Evolutionary conservation across 306 rosid species (phyloP).

Genomic region (Arachis stenosperma): DNA sequence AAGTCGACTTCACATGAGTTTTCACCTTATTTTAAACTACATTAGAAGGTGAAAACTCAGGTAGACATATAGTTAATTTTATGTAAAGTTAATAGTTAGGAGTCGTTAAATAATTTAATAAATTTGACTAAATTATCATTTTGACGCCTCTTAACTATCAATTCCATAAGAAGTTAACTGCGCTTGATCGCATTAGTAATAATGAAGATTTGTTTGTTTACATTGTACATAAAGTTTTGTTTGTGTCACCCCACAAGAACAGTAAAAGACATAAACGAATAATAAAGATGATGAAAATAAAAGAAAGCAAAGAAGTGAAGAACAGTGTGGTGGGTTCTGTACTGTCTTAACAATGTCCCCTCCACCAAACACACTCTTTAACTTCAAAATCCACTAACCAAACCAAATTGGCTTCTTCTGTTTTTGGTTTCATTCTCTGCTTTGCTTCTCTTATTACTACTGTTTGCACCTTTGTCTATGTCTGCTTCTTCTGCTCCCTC

Average conservation of each 20-base stretch:
- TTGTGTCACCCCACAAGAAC: constrained; percentile 54
- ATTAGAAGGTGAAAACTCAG: too few relatives aligned
- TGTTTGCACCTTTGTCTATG: constrained; percentile 69
- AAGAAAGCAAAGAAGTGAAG: constrained; percentile 48
- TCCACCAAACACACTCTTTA: constrained; percentile 75
- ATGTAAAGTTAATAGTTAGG: too few relatives aligned
- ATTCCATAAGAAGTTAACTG: too few relatives aligned
- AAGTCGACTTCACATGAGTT: too few relatives aligned
- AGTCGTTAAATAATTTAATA: too few relatives aligned
- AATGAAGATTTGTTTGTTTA: constrained; percentile 31
- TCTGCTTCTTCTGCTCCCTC: constrained; percentile 91
- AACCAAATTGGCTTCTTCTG: constrained; percentile 68
- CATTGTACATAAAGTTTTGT: constrained; percentile 42
- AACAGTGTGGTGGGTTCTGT: constrained; percentile 73
- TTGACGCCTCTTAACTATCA: too few relatives aligned
- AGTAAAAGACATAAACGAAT: constrained; percentile 49
- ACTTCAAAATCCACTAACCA: constrained; percentile 63
- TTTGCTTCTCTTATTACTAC: constrained; percentile 42
- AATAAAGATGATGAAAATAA: constrained; percentile 22
- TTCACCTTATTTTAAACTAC: too few relatives aligned
- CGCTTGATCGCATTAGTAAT: constrained; percentile 10
- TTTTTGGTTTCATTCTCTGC: constrained; percentile 78
- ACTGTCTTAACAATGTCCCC: constrained; percentile 88
- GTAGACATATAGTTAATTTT: too few relatives aligned
- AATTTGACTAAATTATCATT: too few relatives aligned